Evolutionary conservation across 257 asterid species (phyloP), one percentile per base, ranked within the genome.

Genomic region (Rehmannia glutinosa): DNA sequence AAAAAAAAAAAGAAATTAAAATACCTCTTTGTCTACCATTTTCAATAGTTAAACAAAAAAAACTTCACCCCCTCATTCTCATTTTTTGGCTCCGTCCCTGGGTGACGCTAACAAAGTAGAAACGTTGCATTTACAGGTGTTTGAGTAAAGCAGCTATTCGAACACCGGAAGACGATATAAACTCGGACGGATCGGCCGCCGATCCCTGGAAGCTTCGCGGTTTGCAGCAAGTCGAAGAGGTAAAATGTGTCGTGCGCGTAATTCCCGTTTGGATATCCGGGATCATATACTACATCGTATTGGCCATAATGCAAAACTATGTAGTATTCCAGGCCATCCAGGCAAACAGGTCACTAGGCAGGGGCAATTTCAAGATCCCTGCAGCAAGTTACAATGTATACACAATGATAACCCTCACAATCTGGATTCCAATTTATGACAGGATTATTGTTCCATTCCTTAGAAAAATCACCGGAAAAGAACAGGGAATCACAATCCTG

Each of bases 241-340:
- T 53, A 2, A 74, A 74, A 68, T 68, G 79, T 16, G 30, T 78
- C 1, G 13, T 73, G 6, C 35, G 68, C 30, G 74, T 70, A n/a
- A 36, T 78, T 1, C 80, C 75, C 46, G 51, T 78, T 1, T 78
- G 80, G 83, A 45, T 70, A 50, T 15, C 80, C 19, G 75, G 69
- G 27, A 55, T 78, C 21, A 1, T 53, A 11, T 53, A 53, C 60
- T 12, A 53, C 59, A 53, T 27, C 4, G 8, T 25, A 0, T 13
- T 13, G 11, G 60, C 23, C 59, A 4, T 21, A 52, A 53, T 7
- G 11, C 60, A 53, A n/a, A 25, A 25, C 9, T 53, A 53, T 32
- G 60, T 15, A 6, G 60, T 53, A 1, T 53, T 53, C 38, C 60
- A 53, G 12, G 60, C 60, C 60, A 5, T 53, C 10, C 60, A 53